phyloP scores from a whole-genome alignment of 306 rosid species.

The Gastrolobium villosum region DNA sequence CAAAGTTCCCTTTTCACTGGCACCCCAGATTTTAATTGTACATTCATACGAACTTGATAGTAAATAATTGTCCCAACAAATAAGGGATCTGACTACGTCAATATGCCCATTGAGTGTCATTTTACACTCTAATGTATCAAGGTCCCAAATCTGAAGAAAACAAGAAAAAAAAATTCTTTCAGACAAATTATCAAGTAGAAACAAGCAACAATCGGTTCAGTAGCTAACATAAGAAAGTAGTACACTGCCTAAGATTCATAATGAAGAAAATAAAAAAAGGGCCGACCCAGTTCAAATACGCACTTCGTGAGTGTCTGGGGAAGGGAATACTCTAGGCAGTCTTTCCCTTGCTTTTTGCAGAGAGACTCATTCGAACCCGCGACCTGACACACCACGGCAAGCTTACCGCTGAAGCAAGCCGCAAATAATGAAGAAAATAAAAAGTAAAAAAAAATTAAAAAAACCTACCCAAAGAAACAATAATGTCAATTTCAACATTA shows the following conservation, averaged over 20 bases:
- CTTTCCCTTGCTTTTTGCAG: too few relatives aligned
- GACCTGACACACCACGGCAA: too few relatives aligned
- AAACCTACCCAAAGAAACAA: background rate
- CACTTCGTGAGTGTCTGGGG: too few relatives aligned
- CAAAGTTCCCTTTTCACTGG: constrained; percentile 38
- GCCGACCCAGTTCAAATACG: too few relatives aligned
- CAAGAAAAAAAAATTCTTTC: background rate
- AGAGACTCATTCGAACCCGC: too few relatives aligned
- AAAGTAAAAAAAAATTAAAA: too few relatives aligned
- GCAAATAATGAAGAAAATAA: too few relatives aligned
- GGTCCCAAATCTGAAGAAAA: constrained; percentile 61
- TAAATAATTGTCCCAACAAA: constrained; percentile 54
- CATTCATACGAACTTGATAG: constrained; percentile 52
- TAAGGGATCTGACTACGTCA: constrained; percentile 55
- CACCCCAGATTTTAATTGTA: constrained; percentile 56
- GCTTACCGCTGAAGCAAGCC: too few relatives aligned
- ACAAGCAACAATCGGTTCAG: constrained; percentile 5
- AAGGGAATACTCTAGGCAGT: too few relatives aligned
- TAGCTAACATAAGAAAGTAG: background rate
- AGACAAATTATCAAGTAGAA: background rate
- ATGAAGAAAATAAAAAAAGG: background rate
- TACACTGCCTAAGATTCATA: background rate
- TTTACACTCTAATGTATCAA: constrained; percentile 50
- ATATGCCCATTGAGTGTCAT: constrained; percentile 58
- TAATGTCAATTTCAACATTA: background rate